A percentile compares a stretch with the other conserved stretches of the same genome.
phyloP scores from a whole-genome alignment of 371 early-diverging fungal species.

The Rhizopus sp. region DNA sequence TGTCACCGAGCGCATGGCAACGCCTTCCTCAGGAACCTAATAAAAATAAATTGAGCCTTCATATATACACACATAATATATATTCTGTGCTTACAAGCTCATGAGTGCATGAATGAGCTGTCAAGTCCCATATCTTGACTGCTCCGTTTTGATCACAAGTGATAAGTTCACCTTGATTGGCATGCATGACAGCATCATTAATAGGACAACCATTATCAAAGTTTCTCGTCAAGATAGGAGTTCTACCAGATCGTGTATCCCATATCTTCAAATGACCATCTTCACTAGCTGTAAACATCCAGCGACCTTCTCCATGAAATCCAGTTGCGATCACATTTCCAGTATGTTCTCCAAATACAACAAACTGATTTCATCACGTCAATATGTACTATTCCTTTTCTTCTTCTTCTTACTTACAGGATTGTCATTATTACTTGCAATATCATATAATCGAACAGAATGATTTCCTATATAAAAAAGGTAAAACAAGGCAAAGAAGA shows the following conservation, averaged over 20 bases:
- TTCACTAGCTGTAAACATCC: slow-evolving; percentile 93
- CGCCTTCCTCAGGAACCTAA: slow-evolving; percentile 87
- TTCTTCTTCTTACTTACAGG: slow-evolving; percentile 55
- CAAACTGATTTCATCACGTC: slow-evolving; percentile 40
- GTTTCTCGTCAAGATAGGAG: slow-evolving; percentile 79
- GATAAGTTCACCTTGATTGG: slow-evolving; percentile 91
- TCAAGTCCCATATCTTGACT: slow-evolving; percentile 92
- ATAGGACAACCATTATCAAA: slow-evolving; percentile 89
- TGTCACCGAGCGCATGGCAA: slow-evolving; percentile 87
- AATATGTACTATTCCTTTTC: neutral
- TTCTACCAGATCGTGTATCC: slow-evolving; percentile 66
- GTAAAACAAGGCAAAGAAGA: neutral
- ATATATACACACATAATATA: too few relatives aligned
- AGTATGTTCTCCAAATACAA: slow-evolving; percentile 86
- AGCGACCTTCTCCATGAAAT: slow-evolving; percentile 91
- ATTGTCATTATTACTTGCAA: slow-evolving; percentile 76
- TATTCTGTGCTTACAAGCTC: slow-evolving; percentile 61
- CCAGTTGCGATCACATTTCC: slow-evolving; percentile 91
- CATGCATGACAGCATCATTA: slow-evolving; percentile 94
- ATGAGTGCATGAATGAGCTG: slow-evolving; percentile 87
- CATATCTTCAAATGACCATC: slow-evolving; percentile 93
- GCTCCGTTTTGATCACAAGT: slow-evolving; percentile 94
- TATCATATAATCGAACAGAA: slow-evolving; percentile 83
- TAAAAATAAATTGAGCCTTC: neutral
- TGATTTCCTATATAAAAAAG: slow-evolving; percentile 64